phyloP scores from a whole-genome alignment of 1,284 basidiomycete genomes.

The Sphagnurus paluster region DNA sequence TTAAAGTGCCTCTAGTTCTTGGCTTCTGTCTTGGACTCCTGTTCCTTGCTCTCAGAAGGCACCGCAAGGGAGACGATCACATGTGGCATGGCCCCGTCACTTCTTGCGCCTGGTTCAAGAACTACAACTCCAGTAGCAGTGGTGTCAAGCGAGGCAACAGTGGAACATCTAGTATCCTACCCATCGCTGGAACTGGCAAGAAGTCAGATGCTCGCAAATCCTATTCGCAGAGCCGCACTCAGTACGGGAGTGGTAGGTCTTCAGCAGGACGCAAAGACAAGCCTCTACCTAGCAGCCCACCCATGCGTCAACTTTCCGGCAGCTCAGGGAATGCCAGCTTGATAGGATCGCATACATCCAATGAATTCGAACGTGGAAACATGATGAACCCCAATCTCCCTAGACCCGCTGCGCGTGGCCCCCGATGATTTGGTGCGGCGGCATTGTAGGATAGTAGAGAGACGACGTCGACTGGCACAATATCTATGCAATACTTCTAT shows the following conservation, averaged over 20 bases:
- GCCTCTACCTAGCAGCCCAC: conserved; percentile 17
- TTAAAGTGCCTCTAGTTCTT: conserved; percentile 49
- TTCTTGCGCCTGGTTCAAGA: conserved; percentile 72
- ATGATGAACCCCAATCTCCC: conserved; percentile 43
- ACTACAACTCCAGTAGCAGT: conserved; percentile 46
- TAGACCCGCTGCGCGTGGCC: conserved; percentile 13
- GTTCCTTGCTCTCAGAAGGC: conserved; percentile 62
- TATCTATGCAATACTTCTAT: conserved; percentile 11
- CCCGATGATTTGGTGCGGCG: conserved; percentile 13
- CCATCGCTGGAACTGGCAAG: conserved; percentile 15
- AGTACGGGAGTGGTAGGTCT: conserved; percentile 20
- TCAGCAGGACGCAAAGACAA: conserved; percentile 20
- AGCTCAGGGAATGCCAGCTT: conserved; percentile 36
- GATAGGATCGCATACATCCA: conserved; percentile 30
- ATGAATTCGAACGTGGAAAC: conserved; percentile 44
- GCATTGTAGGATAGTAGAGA: neutral
- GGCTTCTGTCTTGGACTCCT: conserved; percentile 61
- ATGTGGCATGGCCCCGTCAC: conserved; percentile 78
- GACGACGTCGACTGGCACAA: neutral
- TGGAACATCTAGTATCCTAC: conserved; percentile 22
- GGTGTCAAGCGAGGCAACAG: conserved; percentile 31
- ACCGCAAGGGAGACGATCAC: conserved; percentile 62
- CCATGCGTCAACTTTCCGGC: conserved; percentile 28
- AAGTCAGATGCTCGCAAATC: conserved; percentile 11
- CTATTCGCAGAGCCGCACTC: conserved; percentile 12